Conservation (phyloP, 768 basidiomycete species). For the Serpula lacrymans region DNA sequence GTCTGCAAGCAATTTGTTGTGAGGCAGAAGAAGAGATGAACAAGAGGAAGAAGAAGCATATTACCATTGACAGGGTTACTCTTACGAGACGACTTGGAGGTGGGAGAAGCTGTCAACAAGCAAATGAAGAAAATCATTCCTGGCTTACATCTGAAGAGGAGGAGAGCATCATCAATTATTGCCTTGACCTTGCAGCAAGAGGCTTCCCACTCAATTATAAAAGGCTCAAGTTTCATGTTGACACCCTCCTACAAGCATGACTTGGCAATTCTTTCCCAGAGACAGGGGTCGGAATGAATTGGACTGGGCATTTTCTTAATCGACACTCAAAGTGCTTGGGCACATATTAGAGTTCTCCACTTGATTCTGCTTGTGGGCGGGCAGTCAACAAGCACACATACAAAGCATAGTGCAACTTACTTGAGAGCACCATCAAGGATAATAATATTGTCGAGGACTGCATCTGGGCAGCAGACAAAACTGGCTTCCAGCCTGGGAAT, state of each 20-base stretch:
- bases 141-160: constrained; percentile 28
- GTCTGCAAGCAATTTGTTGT: not conserved
- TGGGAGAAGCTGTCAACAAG: not conserved
- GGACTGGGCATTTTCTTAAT: constrained; percentile 26
- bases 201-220: constrained; percentile 27
- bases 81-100: not conserved
- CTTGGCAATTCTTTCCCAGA: constrained; percentile 28
- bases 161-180: constrained; percentile 20
- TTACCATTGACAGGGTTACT: constrained; percentile 3
- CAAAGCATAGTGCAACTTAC: no score
- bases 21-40: not conserved
- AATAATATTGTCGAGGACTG: no score
- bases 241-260: constrained; percentile 22
- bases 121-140: constrained; percentile 10
- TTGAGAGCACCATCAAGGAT: no score
- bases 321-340: constrained; percentile 28
- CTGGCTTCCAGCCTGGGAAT: constrained; percentile 9
- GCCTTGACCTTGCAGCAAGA: constrained; percentile 15
- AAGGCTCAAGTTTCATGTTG: constrained; percentile 19
- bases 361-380: no score
- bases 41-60: not conserved
- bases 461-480: constrained; percentile 13
- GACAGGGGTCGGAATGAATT: constrained; percentile 37
- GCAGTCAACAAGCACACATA: no score
- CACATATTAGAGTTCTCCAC: no score